Base-by-base conservation (phyloP, 2,329 filamentous ascomycete genomes). In the Beauveria asiatica region DNA sequence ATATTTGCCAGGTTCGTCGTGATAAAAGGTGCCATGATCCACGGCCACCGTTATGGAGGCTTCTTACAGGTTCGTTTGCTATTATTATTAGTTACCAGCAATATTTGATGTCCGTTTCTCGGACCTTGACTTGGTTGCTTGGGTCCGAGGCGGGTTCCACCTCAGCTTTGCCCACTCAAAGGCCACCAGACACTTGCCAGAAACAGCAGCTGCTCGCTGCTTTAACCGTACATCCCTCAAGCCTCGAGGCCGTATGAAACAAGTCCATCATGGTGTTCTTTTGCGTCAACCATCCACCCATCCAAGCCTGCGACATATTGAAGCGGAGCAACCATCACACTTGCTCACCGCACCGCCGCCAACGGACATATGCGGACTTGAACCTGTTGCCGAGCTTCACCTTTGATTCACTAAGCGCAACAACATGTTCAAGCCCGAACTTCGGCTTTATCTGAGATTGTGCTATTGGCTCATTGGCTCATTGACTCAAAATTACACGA, bases 141-240 rank as follows among this genome's bases (percentile, higher is more conserved):
- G 30, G 30, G 11, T 27, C 45, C 16, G 44, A 41, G 54, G 54
- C 46, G 30, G 3, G 37, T 25, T 52, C 56, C 56, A 51, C 56
- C 39, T 58, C 56, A 58, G 56, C 56, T 58, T 46, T 56, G 42
- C 37, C 37, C 48, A 44, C 56, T 41, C 11, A 9, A 27, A 42
- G 25, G 19, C 21, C 21, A 42, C 53, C 41, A 51, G 46, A 50
- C 23, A 33, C 56, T 51, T 51, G 37, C 56, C 46, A 50, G 17
- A 51, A 51, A 51, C 33, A 58, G 46, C 56, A 58, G 39, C 46
- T 44, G 11, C 33, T 37, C 13, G 39, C 46, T 51, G 11, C 33
- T 37, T 37, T 37, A 37, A 16, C 33, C 13, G 33, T 16, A 37
- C 33, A 37, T 37, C 5, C 33, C 33, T 37, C 33, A 2, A 27